These are phyloP conservation scores for Crithidia bombi DNA, from an alignment of 208 protist species.

Conservation along the genomic window DNA sequence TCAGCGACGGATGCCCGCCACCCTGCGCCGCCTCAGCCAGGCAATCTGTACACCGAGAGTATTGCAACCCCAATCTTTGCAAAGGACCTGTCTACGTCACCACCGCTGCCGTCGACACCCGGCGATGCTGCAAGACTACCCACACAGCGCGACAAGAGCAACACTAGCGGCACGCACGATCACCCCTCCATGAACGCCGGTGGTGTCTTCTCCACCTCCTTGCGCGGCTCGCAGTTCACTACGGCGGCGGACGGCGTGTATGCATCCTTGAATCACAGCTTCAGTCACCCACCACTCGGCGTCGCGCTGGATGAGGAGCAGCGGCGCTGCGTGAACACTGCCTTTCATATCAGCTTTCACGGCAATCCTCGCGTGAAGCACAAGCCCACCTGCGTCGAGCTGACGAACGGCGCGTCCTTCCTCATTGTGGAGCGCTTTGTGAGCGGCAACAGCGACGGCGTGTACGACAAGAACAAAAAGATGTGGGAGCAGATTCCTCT, in stretches of 20 bases:
- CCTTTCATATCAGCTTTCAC: constrained; percentile 61
- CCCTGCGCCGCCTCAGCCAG: not conserved
- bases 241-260: not conserved
- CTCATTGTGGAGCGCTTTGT: constrained; percentile 68
- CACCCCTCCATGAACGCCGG: too few species aligned
- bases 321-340: constrained; percentile 47
- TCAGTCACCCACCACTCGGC: constrained; percentile 12
- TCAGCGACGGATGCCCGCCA: not conserved
- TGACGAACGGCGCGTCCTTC: constrained; percentile 50
- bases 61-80: constrained; percentile 12
- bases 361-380: constrained; percentile 68
- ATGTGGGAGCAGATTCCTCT: constrained; percentile 85
- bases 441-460: constrained; percentile 53
- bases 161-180: not conserved
- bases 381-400: constrained; percentile 43
- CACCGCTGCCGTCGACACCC: not conserved
- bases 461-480: constrained; percentile 74
- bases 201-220: not conserved
- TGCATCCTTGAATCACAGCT: constrained; percentile 18
- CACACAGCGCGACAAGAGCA: not conserved
- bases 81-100: not conserved
- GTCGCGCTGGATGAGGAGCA: constrained; percentile 39
- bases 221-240: not conserved
- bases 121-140: not conserved
- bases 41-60: not conserved